Evolutionary conservation across 495 filamentous ascomycete species (phyloP).

Genomic region (Daldinia caldariorum): DNA sequence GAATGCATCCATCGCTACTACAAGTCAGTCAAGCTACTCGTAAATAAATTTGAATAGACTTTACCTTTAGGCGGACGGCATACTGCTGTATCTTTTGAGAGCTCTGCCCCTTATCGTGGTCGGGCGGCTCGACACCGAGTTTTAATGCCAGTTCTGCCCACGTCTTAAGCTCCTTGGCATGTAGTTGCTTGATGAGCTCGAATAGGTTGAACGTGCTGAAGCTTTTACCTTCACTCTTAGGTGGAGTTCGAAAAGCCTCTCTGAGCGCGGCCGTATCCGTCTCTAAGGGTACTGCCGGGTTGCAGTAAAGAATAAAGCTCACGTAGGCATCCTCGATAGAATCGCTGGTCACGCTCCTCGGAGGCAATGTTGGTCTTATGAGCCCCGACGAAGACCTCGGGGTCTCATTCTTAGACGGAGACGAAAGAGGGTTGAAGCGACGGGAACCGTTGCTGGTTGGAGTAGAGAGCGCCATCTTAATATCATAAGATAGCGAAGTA

Average conservation of each 20-base stretch:
- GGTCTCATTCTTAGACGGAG: conserved; percentile 45
- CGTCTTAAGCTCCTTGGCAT: conserved; percentile 91
- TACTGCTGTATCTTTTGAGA: conserved; percentile 98
- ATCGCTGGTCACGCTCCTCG: conserved; percentile 72
- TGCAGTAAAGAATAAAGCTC: conserved; percentile 90
- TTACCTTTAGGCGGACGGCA: conserved; percentile 89
- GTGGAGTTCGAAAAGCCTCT: conserved; percentile 83
- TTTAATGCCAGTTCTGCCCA: conserved; percentile 93
- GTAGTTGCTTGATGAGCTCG: conserved; percentile 82
- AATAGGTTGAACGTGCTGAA: conserved; percentile 87
- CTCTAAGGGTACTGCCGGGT: conserved; percentile 76
- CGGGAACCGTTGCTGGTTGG: conserved; percentile 46
- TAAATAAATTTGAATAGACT: conserved; percentile 29
- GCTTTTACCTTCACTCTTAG: conserved; percentile 90
- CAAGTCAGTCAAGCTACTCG: conserved; percentile 25
- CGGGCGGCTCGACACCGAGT: conserved; percentile 89
- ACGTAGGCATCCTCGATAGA: conserved; percentile 90
- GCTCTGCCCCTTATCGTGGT: conserved; percentile 85
- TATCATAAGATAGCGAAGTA: conserved; percentile 41
- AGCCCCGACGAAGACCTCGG: conserved; percentile 40
- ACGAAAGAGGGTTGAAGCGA: conserved; percentile 45
- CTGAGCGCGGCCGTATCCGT: conserved; percentile 77
- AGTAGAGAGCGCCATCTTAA: conserved; percentile 48
- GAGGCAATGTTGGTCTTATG: conserved; percentile 65
- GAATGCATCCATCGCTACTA: conserved; percentile 94